phyloP scores from a whole-genome alignment of 257 asterid genomes.

The Plectranthus barbatus region DNA sequence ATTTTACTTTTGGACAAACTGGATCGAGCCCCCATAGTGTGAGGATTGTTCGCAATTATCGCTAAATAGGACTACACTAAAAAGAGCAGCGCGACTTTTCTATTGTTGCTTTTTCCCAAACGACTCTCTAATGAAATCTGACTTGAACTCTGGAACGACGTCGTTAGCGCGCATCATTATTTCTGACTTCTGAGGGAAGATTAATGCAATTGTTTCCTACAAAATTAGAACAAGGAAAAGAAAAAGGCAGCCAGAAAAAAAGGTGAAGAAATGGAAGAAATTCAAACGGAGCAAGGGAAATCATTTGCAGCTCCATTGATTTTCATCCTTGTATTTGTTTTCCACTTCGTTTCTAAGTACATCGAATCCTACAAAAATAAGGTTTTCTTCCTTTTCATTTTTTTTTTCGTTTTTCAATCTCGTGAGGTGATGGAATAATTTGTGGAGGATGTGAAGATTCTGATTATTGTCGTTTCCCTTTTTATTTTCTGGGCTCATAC shows the following conservation, averaged over 20 bases:
- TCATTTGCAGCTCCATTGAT: constrained; percentile 70
- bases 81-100: too few relatives aligned
- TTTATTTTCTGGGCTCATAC: not conserved
- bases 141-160: too few relatives aligned
- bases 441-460: not conserved
- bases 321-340: constrained; percentile 49
- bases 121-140: too few relatives aligned
- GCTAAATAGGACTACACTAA: too few relatives aligned
- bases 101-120: too few relatives aligned
- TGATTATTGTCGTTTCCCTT: not conserved
- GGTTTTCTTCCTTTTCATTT: constrained; percentile 20
- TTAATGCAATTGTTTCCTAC: not conserved
- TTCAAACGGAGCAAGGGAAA: constrained; percentile 32
- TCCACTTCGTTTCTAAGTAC: constrained; percentile 56
- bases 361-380: constrained; percentile 45
- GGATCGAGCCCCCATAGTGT: too few relatives aligned
- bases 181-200: too few relatives aligned
- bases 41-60: too few relatives aligned
- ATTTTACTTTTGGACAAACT: too few relatives aligned
- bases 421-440: not conserved
- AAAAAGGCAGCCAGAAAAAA: not conserved
- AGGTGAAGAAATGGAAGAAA: constrained; percentile 47
- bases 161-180: too few relatives aligned
- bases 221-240: not conserved
- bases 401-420: not conserved